Base-by-base conservation (phyloP, 371 early-diverging fungal species). In the Furculomyces boomerangus region DNA sequence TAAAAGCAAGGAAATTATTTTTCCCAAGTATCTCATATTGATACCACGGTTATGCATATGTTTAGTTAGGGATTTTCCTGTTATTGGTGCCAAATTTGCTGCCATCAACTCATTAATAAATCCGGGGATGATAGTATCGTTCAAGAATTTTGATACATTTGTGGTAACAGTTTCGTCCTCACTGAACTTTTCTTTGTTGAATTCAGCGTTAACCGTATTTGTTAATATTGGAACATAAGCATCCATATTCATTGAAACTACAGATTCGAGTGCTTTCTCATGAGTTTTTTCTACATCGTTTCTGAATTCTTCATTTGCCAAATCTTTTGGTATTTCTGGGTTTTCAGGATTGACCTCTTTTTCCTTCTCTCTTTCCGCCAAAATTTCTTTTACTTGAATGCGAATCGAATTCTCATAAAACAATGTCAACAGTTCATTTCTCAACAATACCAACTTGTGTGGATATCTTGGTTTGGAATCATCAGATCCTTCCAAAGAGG, bases 21-120 rank as follows among this genome's bases (percentile, higher is more conserved):
- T n/a, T 27, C 93, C 93, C 10, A 95, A 75, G 62, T 93, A 93
- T 50, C 95, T 80, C 90, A 93, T 91, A 72, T 93, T 95, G 70
- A 95, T 83, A 62, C 95, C 95, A 37, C 90, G 87, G 49, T 80
- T 81, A 61, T 95, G 95, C 78, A 95, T 79, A 7, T 81, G 74
- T 58, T 74, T 75, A n/a, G 84, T 80, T 45, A 94, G 71, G 18
- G 82, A 74, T 48, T 76, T 79, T 40, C 88, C 84, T 63, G 88
- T 90, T 26, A 88, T 63, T 30, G 90, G 91, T 13, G 84, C 78
- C 26, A 76, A 71, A n/a, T 76, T 62, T 60, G 83, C 78, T 10
- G 77, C 72, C 3, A 78, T 77, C 44, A 90, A 77, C 41, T 91
- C 89, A 53, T 77, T 66, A 27, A 85, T 84, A 47, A 89, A 62